Base-by-base conservation (phyloP, 78 protist species). In the Planoprotostelium fungivorum region DNA sequence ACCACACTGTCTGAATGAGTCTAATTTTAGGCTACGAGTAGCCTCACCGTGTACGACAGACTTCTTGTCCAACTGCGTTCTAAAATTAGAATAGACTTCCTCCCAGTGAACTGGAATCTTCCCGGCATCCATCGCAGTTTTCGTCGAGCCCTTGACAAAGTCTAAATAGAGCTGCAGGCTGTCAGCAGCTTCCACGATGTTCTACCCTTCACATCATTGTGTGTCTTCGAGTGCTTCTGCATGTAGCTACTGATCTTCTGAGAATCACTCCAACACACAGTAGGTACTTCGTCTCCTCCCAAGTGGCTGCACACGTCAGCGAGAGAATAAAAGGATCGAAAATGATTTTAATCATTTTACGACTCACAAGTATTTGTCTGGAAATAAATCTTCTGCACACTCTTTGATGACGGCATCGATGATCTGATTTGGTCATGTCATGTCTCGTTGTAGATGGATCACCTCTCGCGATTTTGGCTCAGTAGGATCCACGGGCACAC, bases 241-340 rank as follows among this genome's bases (percentile, higher is more conserved):
- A 51, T 51, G 73, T 51, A 51, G 31, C 16, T 5, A 5, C 16
- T 5, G 16, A 97, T 83, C 0, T 29, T 0, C 16, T 51, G 95
- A 35, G 87, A 36, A 38, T 37, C 29, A 34, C 0, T 0, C 99
- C 99, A 98, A 89, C 98, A 98, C 29, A 23, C 63, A 28, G 91
- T 73, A 86, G 90, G 73, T n/a, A 98, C 96, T 90, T 98, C 99
- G 94, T 97, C 98, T 38, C 96, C 97, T 29, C 98, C 98, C 51
- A 96, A 86, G 94, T 97, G 98, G 39, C 73, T 51, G 16, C n/a
- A n/a, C n/a, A n/a, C n/a, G n/a, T n/a, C n/a, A n/a, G n/a, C n/a
- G n/a, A n/a, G n/a, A n/a, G n/a, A n/a, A n/a, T n/a, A n/a, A 5
- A 51, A 25, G n/a, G n/a, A n/a, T n/a, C 29, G 0, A 28, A 90